These are phyloP conservation scores for Zostera marina DNA, from an alignment of 116 monocot species.

Conservation along the genomic window DNA sequence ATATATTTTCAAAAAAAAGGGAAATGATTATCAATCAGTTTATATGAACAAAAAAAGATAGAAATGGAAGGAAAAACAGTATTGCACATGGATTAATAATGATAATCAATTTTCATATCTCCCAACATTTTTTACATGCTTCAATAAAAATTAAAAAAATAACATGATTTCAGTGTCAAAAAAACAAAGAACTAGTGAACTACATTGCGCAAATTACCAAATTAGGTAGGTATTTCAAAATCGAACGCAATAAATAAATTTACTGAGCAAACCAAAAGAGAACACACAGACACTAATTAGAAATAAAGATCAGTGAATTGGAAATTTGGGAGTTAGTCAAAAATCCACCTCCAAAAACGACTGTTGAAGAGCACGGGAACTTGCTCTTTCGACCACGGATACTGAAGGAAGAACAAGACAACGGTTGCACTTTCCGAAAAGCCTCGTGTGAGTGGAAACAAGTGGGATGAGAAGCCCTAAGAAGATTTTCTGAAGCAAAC, in stretches of 20 bases:
- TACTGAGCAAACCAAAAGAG: no score
- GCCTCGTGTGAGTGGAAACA: not conserved
- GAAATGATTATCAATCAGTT: not conserved
- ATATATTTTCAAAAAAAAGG: not conserved
- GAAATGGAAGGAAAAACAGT: not conserved
- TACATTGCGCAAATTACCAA: no score
- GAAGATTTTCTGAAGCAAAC: not conserved
- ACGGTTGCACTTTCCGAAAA: not conserved
- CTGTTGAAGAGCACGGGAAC: not conserved
- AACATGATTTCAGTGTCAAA: no score
- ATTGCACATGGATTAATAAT: not conserved
- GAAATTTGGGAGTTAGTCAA: no score
- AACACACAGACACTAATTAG: not conserved
- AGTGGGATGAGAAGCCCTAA: not conserved
- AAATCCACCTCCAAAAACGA: not conserved
- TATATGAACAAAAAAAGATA: not conserved
- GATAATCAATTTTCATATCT: no score
- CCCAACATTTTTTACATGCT: no score
- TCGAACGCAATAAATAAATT: no score
- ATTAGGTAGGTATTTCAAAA: no score
- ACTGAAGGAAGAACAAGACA: not conserved
- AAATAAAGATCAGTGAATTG: not conserved
- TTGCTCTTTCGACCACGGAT: slow-evolving; percentile 1
- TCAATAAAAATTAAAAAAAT: no score
- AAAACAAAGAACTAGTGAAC: no score